A percentile compares a stretch with the other conserved stretches of the same genome.
Evolutionary conservation across 805 yeast genomes (phyloP).

Genomic region (Myxozyma sirexii): DNA sequence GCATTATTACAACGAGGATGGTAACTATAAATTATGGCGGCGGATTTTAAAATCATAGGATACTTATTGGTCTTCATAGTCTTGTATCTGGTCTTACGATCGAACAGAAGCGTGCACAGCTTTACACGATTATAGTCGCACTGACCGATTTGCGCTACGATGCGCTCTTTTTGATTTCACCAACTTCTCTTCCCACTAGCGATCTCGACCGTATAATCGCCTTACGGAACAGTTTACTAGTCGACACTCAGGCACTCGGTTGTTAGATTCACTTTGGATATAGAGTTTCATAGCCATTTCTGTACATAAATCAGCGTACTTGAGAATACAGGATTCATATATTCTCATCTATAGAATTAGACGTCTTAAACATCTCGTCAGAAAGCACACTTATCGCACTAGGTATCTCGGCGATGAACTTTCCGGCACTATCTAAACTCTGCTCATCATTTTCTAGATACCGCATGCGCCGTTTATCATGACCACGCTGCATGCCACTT

Average conservation of each 20-base stretch:
- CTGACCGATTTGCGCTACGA: conserved; percentile 9
- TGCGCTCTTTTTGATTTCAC: conserved; percentile 8
- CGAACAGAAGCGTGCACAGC: conserved; percentile 19
- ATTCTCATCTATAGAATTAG: neutral
- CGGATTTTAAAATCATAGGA: neutral
- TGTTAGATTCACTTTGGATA: neutral
- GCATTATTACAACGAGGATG: conserved; percentile 41
- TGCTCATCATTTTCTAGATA: neutral
- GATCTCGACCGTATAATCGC: neutral
- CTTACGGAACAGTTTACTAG: conserved; percentile 3
- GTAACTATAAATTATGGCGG: too few species aligned
- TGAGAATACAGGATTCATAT: neutral
- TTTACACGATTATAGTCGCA: conserved; percentile 18
- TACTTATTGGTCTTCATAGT: neutral
- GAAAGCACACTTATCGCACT: neutral
- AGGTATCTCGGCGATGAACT: neutral
- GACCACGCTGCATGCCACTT: conserved; percentile 13
- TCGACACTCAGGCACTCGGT: conserved; percentile 4
- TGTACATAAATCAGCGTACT: too few species aligned
- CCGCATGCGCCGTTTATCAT: neutral
- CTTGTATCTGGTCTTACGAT: conserved; percentile 6
- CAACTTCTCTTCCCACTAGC: neutral
- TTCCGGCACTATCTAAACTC: neutral
- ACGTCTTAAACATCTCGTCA: conserved; percentile 8
- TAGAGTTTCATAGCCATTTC: too few species aligned